Conservation (phyloP, 2,329 filamentous ascomycete genomes). For the Parafenestella ontariensis region DNA sequence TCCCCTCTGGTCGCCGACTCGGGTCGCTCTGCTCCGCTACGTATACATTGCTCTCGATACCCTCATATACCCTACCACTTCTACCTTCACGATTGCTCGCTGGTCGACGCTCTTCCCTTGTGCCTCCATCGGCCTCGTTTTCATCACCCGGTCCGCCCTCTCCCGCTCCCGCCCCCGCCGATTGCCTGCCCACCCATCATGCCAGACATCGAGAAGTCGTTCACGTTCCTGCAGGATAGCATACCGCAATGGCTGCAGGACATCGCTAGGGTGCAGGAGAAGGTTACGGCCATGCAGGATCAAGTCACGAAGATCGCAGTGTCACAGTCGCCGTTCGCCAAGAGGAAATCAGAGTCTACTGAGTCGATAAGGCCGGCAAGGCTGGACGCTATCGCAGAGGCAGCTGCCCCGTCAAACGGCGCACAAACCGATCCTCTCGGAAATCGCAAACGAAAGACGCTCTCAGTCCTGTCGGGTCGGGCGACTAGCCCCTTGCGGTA, state of each 20-base stretch:
- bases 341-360: slow-evolving; percentile 43
- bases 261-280: slow-evolving; percentile 39
- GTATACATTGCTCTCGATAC: background rate
- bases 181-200: slow-evolving; percentile 30
- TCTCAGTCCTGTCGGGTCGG: slow-evolving; percentile 50
- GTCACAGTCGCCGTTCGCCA: slow-evolving; percentile 34
- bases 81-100: slow-evolving; percentile 14
- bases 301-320: slow-evolving; percentile 40
- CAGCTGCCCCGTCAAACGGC: slow-evolving; percentile 16
- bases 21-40: slow-evolving; percentile 8
- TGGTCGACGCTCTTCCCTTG: slow-evolving; percentile 13
- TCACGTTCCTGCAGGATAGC: slow-evolving; percentile 47
- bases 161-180: slow-evolving; percentile 3
- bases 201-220: slow-evolving; percentile 48
- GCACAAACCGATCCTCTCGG: slow-evolving; percentile 24
- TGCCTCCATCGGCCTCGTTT: slow-evolving; percentile 1
- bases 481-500: slow-evolving; percentile 61
- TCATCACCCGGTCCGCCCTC: slow-evolving; percentile 1
- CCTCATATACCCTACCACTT: background rate
- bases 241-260: slow-evolving; percentile 49
- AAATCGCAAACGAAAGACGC: slow-evolving; percentile 53
- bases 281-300: slow-evolving; percentile 44
- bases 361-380: slow-evolving; percentile 44
- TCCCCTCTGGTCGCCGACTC: slow-evolving; percentile 7
- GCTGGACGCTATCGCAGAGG: slow-evolving; percentile 32